Evolutionary conservation across 257 asterid species (phyloP), one percentile per base, ranked within the genome.

Genomic region (Capsicum baccatum): DNA sequence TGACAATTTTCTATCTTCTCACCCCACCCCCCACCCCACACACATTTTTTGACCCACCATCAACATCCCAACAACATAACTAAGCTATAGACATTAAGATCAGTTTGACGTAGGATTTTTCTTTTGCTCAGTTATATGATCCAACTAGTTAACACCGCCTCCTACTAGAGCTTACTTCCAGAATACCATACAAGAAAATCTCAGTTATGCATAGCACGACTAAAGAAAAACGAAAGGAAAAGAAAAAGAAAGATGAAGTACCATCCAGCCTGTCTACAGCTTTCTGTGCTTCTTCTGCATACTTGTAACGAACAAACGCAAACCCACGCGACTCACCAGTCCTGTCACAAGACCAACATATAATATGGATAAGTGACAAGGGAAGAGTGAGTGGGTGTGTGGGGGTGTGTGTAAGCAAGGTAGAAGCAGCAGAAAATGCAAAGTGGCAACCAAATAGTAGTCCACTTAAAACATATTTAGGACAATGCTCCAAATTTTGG

Each of bases 191-290:
- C 37, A 37, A 3, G 6, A 44, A 48, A 42, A 4, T n/a, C 8
- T 16, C 42, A 48, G 44, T 19, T 6, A 50, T 11, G 19, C 60
- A 48, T 7, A 50, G 60, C 12, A 21, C 80, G 6, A 19, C n/a
- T 12, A 3, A 12, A 5, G 12, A 17, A 59, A n/a, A 26, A 26
- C 33, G 0, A 14, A 37, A 63, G 44, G 5, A 39, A 39, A 39
- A 2, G 33, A 26, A 39, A 39, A 39, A 3, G 5, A 64, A 11
- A 14, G 44, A n/a, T 17, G 13, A 47, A 17, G 79, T 68, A 97
- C 99, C 99, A 89, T 97, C 98, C 21, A 95, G 98, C 92, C 91
- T 97, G 0, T 97, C 98, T 17, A 97, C 99, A 2, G 98, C 99
- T 89, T 95, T 95, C 47, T 84, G 87, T 42, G 99, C 99, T 89